These are phyloP conservation scores for Backusella macrospora DNA, from an alignment of 192 early-diverging fungal species.

Conservation along the genomic window DNA sequence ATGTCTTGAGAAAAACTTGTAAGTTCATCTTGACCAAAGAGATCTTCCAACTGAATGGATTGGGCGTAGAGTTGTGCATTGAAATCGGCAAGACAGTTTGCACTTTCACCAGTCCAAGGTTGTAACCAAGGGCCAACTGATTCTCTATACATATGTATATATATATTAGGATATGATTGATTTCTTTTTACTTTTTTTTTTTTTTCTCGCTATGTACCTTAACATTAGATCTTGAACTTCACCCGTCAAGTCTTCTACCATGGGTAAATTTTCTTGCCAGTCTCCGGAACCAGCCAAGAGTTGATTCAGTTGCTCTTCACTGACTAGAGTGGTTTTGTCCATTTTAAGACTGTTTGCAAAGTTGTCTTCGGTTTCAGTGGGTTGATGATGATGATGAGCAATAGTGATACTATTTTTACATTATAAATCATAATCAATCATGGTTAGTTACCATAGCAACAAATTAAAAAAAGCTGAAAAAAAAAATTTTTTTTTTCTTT, in stretches of 20 bases:
- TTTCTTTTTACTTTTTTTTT: slow-evolving; percentile 1
- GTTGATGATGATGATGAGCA: slow-evolving; percentile 22
- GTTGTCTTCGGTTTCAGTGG: neutral
- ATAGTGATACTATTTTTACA: slow-evolving; percentile 25
- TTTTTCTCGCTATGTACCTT: slow-evolving; percentile 24
- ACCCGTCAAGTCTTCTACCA: slow-evolving; percentile 37
- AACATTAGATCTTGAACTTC: slow-evolving; percentile 42
- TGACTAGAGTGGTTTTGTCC: neutral
- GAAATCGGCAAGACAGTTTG: slow-evolving; percentile 20
- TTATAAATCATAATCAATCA: neutral
- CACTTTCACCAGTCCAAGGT: slow-evolving; percentile 15
- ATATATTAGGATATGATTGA: neutral
- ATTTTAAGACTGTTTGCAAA: slow-evolving; percentile 9
- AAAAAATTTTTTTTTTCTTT: neutral
- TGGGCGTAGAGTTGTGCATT: slow-evolving; percentile 31
- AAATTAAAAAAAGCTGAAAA: neutral
- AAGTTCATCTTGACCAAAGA: slow-evolving; percentile 39
- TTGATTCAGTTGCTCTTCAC: slow-evolving; percentile 19
- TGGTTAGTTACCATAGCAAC: slow-evolving; percentile 3
- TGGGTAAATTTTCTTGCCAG: slow-evolving; percentile 28
- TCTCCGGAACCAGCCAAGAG: slow-evolving; percentile 3
- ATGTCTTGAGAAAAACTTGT: neutral
- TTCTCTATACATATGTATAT: slow-evolving; percentile 26
- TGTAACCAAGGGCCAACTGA: slow-evolving; percentile 36
- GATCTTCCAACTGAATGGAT: slow-evolving; percentile 32